A percentile compares a stretch with the other conserved stretches of the same genome.
Evolutionary conservation across 106 monocot species (phyloP).

Genomic region (Apostasia ramifera): DNA sequence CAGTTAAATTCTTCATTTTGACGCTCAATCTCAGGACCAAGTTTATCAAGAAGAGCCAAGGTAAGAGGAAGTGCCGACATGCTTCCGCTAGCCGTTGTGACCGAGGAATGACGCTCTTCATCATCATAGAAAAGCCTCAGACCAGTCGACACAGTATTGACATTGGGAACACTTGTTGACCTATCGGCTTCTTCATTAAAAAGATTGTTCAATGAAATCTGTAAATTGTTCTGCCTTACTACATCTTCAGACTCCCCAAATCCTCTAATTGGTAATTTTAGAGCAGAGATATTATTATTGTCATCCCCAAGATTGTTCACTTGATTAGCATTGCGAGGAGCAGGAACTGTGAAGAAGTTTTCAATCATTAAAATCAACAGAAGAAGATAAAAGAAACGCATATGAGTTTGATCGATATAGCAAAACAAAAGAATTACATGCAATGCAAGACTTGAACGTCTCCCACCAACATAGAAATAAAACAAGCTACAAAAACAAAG

Average conservation of each 20-base stretch:
- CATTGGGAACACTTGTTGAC: constrained; percentile 22
- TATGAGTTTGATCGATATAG: too few species aligned
- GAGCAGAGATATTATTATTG: constrained; percentile 20
- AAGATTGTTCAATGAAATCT: constrained; percentile 52
- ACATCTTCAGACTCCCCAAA: constrained; percentile 32
- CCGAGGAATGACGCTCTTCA: constrained; percentile 54
- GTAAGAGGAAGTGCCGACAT: constrained; percentile 28
- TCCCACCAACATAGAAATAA: background rate
- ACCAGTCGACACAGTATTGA: constrained; percentile 66
- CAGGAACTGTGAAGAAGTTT: constrained; percentile 33
- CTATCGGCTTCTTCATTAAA: constrained; percentile 21
- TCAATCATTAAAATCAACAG: background rate
- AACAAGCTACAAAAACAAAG: background rate
- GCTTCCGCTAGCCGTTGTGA: constrained; percentile 51
- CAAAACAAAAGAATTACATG: background rate
- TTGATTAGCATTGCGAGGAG: constrained; percentile 24
- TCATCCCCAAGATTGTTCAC: constrained; percentile 8
- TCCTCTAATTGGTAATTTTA: constrained; percentile 34
- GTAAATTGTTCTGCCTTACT: constrained; percentile 40
- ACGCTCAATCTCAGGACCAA: constrained; percentile 44
- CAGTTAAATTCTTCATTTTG: constrained; percentile 61
- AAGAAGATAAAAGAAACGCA: background rate
- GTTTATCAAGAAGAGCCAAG: constrained; percentile 33
- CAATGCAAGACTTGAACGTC: background rate
- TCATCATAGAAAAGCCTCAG: constrained; percentile 60